Conservation (phyloP, 768 basidiomycete genomes). For the Mycena vulgaris region DNA sequence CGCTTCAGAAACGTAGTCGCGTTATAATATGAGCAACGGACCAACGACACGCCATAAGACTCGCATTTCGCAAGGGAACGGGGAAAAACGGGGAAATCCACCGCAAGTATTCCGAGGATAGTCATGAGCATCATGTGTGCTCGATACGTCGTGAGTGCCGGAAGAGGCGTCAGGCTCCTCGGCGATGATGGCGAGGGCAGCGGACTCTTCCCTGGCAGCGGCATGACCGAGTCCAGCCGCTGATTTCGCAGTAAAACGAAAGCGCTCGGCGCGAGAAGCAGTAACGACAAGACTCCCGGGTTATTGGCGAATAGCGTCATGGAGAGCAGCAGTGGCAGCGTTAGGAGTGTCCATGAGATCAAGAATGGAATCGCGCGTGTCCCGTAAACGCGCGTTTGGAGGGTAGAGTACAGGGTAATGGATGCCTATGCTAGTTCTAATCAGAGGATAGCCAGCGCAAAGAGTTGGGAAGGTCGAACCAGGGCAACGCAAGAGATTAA, state of each 20-base stretch:
- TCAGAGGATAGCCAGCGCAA: background rate
- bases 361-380: slow-evolving; percentile 55
- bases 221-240: slow-evolving; percentile 59
- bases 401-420: slow-evolving; percentile 76
- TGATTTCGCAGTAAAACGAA: slow-evolving; percentile 62
- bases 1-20: no score
- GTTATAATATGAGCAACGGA: slow-evolving; percentile 63
- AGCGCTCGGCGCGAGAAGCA: slow-evolving; percentile 63
- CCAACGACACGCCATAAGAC: slow-evolving; percentile 94
- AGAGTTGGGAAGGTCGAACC: slow-evolving; percentile 51
- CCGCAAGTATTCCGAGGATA: slow-evolving; percentile 90
- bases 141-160: slow-evolving; percentile 89
- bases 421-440: slow-evolving; percentile 66
- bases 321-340: slow-evolving; percentile 84
- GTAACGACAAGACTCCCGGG: slow-evolving; percentile 66
- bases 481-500: slow-evolving; percentile 69
- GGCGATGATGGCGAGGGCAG: slow-evolving; percentile 16
- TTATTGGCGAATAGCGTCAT: slow-evolving; percentile 82
- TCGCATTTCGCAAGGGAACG: slow-evolving; percentile 93
- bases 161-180: slow-evolving; percentile 62
- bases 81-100: slow-evolving; percentile 96
- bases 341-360: slow-evolving; percentile 75
- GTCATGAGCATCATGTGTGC: slow-evolving; percentile 98
- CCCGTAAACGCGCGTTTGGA: slow-evolving; percentile 64
- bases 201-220: slow-evolving; percentile 51